Evolutionary conservation across 176 grass and related monocot species (phyloP).

Genomic region (Lolium perenne): DNA sequence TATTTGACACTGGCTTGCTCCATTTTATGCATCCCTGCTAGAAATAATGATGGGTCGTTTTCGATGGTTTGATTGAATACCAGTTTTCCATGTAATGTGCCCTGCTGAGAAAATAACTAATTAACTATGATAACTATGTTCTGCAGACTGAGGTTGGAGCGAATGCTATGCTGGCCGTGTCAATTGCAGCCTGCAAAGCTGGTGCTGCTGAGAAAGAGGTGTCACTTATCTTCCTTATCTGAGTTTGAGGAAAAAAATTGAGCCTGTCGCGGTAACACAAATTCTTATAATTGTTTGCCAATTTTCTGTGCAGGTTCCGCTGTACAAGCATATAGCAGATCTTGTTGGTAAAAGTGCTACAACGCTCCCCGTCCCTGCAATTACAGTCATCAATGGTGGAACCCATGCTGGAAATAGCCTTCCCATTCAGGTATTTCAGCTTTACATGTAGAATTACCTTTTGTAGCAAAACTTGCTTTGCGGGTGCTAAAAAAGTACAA

Average conservation of each 20-base stretch:
- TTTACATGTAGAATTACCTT: slow-evolving; percentile 33
- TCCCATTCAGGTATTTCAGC: slow-evolving; percentile 68
- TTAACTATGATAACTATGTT: slow-evolving; percentile 1
- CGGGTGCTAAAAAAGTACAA: neutral
- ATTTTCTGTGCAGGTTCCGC: slow-evolving; percentile 64
- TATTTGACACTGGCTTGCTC: slow-evolving; percentile 21
- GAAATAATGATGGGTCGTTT: slow-evolving; percentile 15
- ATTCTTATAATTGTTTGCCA: slow-evolving; percentile 36
- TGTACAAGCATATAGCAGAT: slow-evolving; percentile 98
- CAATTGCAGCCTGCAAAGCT: slow-evolving; percentile 98
- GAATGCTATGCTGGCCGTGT: slow-evolving; percentile 94
- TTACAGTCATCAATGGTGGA: slow-evolving; percentile 94
- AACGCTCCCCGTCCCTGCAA: slow-evolving; percentile 78
- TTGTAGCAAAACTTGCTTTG: slow-evolving; percentile 15
- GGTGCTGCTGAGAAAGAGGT: slow-evolving; percentile 98
- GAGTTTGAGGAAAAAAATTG: neutral
- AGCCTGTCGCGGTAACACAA: neutral
- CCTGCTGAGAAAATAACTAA: slow-evolving; percentile 3
- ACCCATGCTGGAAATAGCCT: slow-evolving; percentile 83
- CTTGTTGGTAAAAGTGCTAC: slow-evolving; percentile 80
- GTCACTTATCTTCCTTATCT: slow-evolving; percentile 8
- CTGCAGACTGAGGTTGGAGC: slow-evolving; percentile 80
- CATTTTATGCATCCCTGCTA: neutral
- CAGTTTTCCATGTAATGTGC: neutral
- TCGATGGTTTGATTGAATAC: neutral